phyloP scores from a whole-genome alignment of 352 stramenopile genomes.

The Pythium periplocum region DNA sequence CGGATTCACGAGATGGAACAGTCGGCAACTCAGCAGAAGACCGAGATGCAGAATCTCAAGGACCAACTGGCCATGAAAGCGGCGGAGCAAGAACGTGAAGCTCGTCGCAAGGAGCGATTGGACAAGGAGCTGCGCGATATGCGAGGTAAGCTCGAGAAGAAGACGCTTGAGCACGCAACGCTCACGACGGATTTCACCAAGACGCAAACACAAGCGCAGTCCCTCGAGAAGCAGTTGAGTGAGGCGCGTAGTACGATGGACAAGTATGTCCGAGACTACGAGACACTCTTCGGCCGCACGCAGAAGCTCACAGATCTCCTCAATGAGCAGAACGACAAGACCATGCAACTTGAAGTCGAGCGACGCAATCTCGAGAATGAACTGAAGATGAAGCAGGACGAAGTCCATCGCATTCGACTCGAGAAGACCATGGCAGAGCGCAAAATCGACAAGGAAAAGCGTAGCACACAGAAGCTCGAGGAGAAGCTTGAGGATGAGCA shows the following conservation, averaged over 20 bases:
- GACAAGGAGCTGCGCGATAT: slow-evolving; percentile 92
- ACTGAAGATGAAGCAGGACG: slow-evolving; percentile 80
- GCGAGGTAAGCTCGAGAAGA: slow-evolving; percentile 85
- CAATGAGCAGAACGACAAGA: slow-evolving; percentile 90
- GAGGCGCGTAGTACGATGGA: slow-evolving; percentile 86
- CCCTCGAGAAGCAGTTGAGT: slow-evolving; percentile 85
- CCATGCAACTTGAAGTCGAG: slow-evolving; percentile 79
- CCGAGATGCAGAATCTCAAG: slow-evolving; percentile 80
- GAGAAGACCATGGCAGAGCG: slow-evolving; percentile 90
- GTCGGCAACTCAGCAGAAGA: slow-evolving; percentile 41
- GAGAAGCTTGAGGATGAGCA: slow-evolving; percentile 90
- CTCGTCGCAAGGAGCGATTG: slow-evolving; percentile 85
- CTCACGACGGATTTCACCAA: slow-evolving; percentile 46
- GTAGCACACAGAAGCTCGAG: slow-evolving; percentile 85
- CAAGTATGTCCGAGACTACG: slow-evolving; percentile 92
- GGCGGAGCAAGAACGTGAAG: slow-evolving; percentile 84
- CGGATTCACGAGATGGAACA: slow-evolving; percentile 60
- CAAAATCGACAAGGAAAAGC: slow-evolving; percentile 86
- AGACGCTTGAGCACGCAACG: slow-evolving; percentile 52
- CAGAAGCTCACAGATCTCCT: slow-evolving; percentile 92
- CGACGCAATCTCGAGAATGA: slow-evolving; percentile 78
- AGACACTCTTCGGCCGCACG: slow-evolving; percentile 84
- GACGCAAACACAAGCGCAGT: slow-evolving; percentile 60
- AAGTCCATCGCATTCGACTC: slow-evolving; percentile 77
- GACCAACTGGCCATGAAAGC: slow-evolving; percentile 84